Percentiles rank a stretch among this genome's conserved stretches.
These are phyloP conservation scores for Tulasnella sp. DNA, from an alignment of 768 basidiomycete species.

Conservation along the genomic window DNA sequence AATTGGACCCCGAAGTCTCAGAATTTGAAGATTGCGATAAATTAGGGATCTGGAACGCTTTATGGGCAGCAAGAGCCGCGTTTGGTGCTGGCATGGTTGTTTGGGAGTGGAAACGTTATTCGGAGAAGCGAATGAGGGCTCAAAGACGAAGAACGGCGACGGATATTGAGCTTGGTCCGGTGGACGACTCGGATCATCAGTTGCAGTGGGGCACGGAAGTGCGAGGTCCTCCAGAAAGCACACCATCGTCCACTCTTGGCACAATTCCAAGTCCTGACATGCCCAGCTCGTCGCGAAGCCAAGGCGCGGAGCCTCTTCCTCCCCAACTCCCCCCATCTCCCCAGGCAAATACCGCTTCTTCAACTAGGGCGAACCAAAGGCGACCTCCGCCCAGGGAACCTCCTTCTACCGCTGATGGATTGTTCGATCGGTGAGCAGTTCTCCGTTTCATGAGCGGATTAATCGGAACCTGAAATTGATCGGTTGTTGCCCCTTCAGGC, in stretches of 20 bases:
- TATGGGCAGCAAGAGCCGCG: conserved; percentile 15
- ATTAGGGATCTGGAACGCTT: conserved; percentile 18
- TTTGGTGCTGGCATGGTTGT: not conserved
- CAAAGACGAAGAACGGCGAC: not conserved
- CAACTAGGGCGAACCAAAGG: too few relatives aligned
- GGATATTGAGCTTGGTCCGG: not conserved
- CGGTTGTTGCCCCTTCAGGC: not conserved
- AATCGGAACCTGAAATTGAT: not conserved
- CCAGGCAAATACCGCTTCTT: too few relatives aligned
- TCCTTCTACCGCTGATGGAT: not conserved
- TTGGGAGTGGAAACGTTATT: conserved; percentile 13
- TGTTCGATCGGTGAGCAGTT: conserved; percentile 8
- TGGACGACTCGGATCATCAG: not conserved
- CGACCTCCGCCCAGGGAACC: not conserved
- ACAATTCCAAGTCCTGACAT: not conserved
- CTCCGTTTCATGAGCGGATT: not conserved
- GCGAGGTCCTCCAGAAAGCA: not conserved
- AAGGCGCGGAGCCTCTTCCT: not conserved
- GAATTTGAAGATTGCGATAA: conserved; percentile 26
- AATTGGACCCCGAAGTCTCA: not conserved
- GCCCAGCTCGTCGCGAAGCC: not conserved
- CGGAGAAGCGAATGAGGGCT: not conserved
- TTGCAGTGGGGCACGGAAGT: not conserved
- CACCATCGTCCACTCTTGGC: not conserved
- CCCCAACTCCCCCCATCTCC: too few relatives aligned